Evolutionary conservation across 2,329 filamentous ascomycete species (phyloP).

Genomic region (Alternaria burnsii): DNA sequence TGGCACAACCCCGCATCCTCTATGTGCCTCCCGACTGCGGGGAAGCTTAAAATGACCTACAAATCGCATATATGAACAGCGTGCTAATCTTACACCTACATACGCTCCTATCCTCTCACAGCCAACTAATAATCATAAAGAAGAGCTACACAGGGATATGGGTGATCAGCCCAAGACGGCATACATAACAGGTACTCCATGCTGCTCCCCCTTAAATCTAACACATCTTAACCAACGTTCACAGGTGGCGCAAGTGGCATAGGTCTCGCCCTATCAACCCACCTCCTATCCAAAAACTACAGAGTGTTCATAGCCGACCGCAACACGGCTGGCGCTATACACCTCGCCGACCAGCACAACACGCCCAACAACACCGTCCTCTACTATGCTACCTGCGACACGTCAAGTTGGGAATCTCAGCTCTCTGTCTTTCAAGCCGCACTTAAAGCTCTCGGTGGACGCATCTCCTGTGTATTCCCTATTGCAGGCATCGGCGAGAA

Average conservation of each 20-base stretch:
- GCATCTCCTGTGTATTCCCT: slow-evolving; percentile 54
- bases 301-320: slow-evolving; percentile 60
- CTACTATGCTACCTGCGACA: slow-evolving; percentile 41
- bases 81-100: background rate
- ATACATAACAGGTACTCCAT: slow-evolving; percentile 23
- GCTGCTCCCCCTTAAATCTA: no score
- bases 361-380: slow-evolving; percentile 10
- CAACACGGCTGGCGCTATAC: slow-evolving; percentile 36
- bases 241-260: slow-evolving; percentile 46
- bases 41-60: slow-evolving; percentile 1
- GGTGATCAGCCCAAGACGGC: slow-evolving; percentile 13
- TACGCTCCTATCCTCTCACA: background rate
- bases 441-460: slow-evolving; percentile 43
- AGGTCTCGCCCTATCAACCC: slow-evolving; percentile 41
- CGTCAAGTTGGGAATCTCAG: slow-evolving; percentile 51
- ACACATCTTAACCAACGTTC: background rate
- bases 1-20: background rate
- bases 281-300: slow-evolving; percentile 48
- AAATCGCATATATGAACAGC: background rate
- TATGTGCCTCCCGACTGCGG: background rate
- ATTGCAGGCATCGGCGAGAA: slow-evolving; percentile 54
- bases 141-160: background rate
- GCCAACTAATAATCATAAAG: background rate
- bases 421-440: slow-evolving; percentile 48
- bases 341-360: slow-evolving; percentile 33